Conservation (phyloP, 192 early-diverging fungal species). For the Umbelopsis isabellina region DNA sequence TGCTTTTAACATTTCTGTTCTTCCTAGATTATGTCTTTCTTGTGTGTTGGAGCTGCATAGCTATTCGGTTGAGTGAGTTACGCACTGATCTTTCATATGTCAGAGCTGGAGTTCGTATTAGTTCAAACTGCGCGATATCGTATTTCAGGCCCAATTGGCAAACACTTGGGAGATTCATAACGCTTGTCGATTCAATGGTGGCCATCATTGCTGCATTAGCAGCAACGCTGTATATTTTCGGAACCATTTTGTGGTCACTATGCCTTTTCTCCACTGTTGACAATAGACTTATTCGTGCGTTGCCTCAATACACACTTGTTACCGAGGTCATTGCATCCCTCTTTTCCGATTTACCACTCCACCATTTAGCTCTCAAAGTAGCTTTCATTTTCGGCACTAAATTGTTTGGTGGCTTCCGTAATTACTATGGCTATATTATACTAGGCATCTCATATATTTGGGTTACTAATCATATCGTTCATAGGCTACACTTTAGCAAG, state of each 20-base stretch:
- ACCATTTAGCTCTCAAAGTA: conserved; percentile 2
- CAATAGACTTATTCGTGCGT: not conserved
- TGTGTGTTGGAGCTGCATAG: too few species aligned
- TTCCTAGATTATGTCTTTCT: too few species aligned
- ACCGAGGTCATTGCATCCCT: conserved; percentile 2
- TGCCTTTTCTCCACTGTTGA: not conserved
- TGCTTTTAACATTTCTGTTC: too few species aligned
- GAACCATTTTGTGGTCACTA: not conserved
- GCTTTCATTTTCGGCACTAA: not conserved
- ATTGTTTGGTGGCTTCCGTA: conserved; percentile 25
- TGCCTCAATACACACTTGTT: not conserved
- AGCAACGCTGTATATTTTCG: conserved; percentile 13
- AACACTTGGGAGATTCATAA: not conserved
- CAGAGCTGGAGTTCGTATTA: not conserved
- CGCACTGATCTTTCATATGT: too few species aligned
- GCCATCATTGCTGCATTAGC: conserved; percentile 22
- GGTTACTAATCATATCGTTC: not conserved
- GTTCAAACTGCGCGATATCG: conserved; percentile 5
- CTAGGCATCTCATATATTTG: not conserved
- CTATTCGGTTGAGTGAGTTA: too few species aligned
- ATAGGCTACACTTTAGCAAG: conserved; percentile 19
- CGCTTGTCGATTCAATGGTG: not conserved
- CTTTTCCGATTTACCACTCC: conserved; percentile 18
- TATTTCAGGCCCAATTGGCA: not conserved
- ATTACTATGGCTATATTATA: not conserved